Base-by-base conservation (phyloP, 75 land plant species). In the Cryptomeria japonica region DNA sequence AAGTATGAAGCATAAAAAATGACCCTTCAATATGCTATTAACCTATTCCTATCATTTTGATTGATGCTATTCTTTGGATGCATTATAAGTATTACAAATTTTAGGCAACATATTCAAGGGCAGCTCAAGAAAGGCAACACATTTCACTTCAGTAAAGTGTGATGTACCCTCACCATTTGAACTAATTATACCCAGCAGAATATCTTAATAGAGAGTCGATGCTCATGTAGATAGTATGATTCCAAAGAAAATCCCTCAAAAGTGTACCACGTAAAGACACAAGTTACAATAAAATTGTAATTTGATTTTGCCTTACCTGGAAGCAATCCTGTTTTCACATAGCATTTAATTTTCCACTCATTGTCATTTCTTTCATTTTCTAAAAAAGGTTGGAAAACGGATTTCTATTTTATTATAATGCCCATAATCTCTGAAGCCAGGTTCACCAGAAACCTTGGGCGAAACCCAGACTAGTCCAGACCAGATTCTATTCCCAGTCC, bases 1-100 rank as follows among this genome's bases (percentile, higher is more conserved):
- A 32, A 32, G 76, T 13, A 73, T 73, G 15, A 87, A 95, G 86
- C 91, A 97, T 41, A 19, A 89, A 19, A 89, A 53, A 82, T 96
- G 94, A 96, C 96, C 31, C 31, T n/a, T n/a, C 46, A 82, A 46
- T 28, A 13, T n/a, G 46, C 84, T 46, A 44, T 28, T 44, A 41
- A 41, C 41, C 41, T 41, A 41, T 41, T 28, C 22, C 22, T 25
- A 28, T 42, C 11, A 42, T 11, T 80, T 80, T 19, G 84, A 44
- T 28, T 44, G 49, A 28, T 80, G 18, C 47, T 25, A 22, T 28
- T 80, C 32, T 11, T 44, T 80, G 28, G 51, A 80, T 80, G 47
- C 84, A 80, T 41, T 80, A 28, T 8, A 25, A 39, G 39, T 15
- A 11, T 25, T 70, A n/a, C 75, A 28, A 70, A 10, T 9, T 72